Percentiles rank a stretch among this genome's conserved stretches.
Evolutionary conservation across 2,329 filamentous ascomycete genomes (phyloP).

Genomic region (Westerdykella ornata): DNA sequence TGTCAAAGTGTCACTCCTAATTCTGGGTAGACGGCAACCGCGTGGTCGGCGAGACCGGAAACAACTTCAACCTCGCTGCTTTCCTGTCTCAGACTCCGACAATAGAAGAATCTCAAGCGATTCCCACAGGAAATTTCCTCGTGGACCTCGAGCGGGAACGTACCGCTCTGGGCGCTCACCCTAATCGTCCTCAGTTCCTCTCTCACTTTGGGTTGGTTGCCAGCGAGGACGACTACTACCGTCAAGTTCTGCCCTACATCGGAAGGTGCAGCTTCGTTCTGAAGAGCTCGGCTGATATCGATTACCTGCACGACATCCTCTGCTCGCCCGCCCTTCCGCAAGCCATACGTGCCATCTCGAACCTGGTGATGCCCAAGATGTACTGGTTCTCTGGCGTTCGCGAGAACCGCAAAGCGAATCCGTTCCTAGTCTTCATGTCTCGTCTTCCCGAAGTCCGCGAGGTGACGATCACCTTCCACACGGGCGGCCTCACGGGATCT

Average conservation of each 20-base stretch:
- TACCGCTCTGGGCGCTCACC: not conserved
- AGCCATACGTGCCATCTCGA: constrained; percentile 16
- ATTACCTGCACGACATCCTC: constrained; percentile 9
- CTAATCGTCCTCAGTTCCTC: constrained; percentile 12
- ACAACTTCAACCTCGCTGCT: too few species aligned
- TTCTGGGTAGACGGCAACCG: too few species aligned
- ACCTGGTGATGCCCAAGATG: constrained; percentile 42
- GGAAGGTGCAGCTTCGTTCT: constrained; percentile 10
- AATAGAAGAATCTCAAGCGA: not conserved
- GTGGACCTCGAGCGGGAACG: constrained; percentile 12
- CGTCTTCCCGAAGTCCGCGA: constrained; percentile 75
- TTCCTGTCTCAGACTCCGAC: not conserved
- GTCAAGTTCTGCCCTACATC: constrained; percentile 11
- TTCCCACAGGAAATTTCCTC: constrained; percentile 4
- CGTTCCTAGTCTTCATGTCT: constrained; percentile 77
- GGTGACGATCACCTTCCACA: constrained; percentile 73
- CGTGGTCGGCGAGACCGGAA: too few species aligned
- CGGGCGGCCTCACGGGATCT: constrained; percentile 68
- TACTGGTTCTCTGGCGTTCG: constrained; percentile 57
- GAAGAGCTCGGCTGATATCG: constrained; percentile 8
- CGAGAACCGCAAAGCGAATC: constrained; percentile 80
- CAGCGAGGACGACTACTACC: constrained; percentile 6
- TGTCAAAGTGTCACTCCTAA: too few species aligned
- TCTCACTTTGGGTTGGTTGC: not conserved
- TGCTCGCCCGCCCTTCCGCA: constrained; percentile 3